These are phyloP conservation scores for Solanum megistacrolobum DNA, from an alignment of 257 asterid genomes.

Conservation along the genomic window DNA sequence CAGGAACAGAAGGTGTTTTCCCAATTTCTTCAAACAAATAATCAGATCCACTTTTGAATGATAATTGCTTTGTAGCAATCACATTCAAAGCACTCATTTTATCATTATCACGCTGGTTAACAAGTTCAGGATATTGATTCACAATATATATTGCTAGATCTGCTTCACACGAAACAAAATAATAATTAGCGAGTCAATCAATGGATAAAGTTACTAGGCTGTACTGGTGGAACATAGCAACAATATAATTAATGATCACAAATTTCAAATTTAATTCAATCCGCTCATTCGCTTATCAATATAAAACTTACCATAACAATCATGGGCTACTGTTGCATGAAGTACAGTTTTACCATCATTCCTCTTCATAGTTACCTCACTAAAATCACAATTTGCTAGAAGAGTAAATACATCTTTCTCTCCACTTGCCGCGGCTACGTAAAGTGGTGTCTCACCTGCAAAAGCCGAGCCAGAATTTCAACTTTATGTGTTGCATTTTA, in stretches of 20 bases:
- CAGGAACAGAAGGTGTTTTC: neutral
- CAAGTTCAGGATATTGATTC: neutral
- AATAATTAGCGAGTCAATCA: neutral
- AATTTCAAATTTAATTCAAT: neutral
- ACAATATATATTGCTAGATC: constrained; percentile 1
- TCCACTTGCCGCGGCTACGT: neutral
- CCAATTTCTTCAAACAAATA: neutral
- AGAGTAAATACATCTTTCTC: neutral
- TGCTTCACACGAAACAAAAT: neutral
- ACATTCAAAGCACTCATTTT: constrained; percentile 1
- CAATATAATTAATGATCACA: neutral
- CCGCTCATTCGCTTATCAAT: neutral
- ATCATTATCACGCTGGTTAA: neutral
- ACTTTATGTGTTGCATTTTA: neutral
- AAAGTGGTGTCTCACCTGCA: constrained; percentile 3
- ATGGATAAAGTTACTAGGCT: neutral
- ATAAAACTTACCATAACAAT: neutral
- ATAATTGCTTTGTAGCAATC: neutral
- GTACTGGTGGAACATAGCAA: neutral
- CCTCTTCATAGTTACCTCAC: neutral
- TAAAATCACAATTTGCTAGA: neutral
- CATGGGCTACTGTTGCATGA: neutral
- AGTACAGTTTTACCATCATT: neutral
- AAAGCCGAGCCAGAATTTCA: neutral
- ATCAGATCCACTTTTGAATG: constrained; percentile 3